Evolutionary conservation across 2,329 filamentous ascomycete genomes (phyloP).

Genomic region (Colletotrichum acutatum): DNA sequence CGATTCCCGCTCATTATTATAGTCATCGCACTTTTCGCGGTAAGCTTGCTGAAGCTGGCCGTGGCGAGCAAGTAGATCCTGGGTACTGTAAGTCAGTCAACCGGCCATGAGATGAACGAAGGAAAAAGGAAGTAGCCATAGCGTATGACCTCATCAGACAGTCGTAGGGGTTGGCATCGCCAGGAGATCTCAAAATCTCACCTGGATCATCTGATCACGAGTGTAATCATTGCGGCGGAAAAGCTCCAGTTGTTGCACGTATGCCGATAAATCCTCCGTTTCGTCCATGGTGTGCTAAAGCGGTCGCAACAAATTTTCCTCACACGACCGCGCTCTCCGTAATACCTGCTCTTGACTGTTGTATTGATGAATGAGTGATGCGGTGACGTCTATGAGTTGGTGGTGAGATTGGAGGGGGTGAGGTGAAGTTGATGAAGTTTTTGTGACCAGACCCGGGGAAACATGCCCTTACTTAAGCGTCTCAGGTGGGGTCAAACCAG

Average conservation of each 20-base stretch:
- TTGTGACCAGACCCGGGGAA: not conserved
- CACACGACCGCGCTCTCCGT: not conserved
- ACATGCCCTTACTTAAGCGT: not conserved
- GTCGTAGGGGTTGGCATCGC: no score
- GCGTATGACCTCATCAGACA: not conserved
- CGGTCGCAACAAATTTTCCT: not conserved
- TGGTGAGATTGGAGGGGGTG: not conserved
- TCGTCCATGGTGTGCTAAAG: conserved; percentile 12
- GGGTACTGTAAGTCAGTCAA: not conserved
- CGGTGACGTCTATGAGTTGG: not conserved
- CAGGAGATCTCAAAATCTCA: not conserved
- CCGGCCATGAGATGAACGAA: no score
- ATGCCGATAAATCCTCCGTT: conserved; percentile 9
- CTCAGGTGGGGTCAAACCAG: not conserved
- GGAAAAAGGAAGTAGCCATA: not conserved
- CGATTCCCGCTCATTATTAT: conserved; percentile 38
- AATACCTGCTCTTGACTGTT: not conserved
- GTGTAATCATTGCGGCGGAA: conserved; percentile 27
- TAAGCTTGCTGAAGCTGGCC: conserved; percentile 17
- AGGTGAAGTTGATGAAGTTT: not conserved
- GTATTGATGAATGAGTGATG: not conserved
- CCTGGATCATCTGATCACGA: conserved; percentile 34
- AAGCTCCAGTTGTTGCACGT: conserved; percentile 22
- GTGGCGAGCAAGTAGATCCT: conserved; percentile 24
- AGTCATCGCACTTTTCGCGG: conserved; percentile 36